These are phyloP conservation scores for Ramularia endophylla DNA, from an alignment of 2,329 filamentous ascomycete genomes.

Conservation along the genomic window DNA sequence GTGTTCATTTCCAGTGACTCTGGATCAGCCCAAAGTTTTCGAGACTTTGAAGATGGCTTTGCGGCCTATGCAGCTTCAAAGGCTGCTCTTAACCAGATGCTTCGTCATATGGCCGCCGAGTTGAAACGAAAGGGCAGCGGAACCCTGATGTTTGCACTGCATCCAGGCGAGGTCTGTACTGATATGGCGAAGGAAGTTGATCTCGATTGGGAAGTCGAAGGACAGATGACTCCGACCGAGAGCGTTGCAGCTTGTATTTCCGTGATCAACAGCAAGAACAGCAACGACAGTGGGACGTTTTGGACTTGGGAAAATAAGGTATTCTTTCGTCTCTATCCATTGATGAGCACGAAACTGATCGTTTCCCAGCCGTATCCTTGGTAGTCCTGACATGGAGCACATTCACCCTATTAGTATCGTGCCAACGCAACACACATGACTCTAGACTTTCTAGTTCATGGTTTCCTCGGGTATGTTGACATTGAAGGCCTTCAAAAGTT, in stretches of 20 bases:
- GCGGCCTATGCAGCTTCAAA: conserved; percentile 54
- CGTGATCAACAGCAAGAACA: conserved; percentile 46
- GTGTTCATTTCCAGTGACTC: conserved; percentile 55
- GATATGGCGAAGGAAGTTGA: conserved; percentile 49
- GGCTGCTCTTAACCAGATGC: conserved; percentile 51
- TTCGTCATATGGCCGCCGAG: conserved; percentile 52
- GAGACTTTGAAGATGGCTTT: conserved; percentile 53
- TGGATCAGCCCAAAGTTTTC: conserved; percentile 47
- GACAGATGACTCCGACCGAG: conserved; percentile 46
- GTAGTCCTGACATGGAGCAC: conserved; percentile 7
- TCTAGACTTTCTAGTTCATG: too few relatives aligned
- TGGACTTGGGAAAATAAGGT: conserved; percentile 53
- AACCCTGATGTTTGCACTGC: conserved; percentile 49
- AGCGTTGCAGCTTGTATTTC: conserved; percentile 47
- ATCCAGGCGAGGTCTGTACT: conserved; percentile 52
- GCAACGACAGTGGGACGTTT: conserved; percentile 48
- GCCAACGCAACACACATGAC: too few relatives aligned
- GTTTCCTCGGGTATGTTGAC: too few relatives aligned
- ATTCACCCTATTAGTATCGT: too few relatives aligned
- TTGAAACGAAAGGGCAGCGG: conserved; percentile 45
- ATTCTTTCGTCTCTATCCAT: conserved; percentile 7
- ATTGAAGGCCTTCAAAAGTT: too few relatives aligned
- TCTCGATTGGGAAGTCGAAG: conserved; percentile 47
- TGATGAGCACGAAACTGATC: too few relatives aligned
- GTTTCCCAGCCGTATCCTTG: conserved; percentile 24